Evolutionary conservation across 75 land plant species (phyloP).

Genomic region (Sequoia sempervirens): DNA sequence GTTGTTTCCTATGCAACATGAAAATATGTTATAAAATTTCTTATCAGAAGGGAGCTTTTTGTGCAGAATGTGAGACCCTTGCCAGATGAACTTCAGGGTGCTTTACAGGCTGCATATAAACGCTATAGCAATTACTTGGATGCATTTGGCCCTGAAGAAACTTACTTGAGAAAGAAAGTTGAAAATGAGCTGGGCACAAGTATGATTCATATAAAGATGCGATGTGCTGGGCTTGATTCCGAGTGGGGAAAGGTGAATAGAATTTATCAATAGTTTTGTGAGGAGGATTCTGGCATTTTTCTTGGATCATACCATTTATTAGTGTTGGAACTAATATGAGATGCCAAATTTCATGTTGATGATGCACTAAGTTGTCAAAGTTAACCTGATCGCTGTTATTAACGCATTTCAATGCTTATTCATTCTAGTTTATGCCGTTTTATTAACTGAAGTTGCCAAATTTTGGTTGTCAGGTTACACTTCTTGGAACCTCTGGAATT

Average conservation of each 20-base stretch:
- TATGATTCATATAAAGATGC: constrained; percentile 75
- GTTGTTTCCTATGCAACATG: background rate
- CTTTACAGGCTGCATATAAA: constrained; percentile 49
- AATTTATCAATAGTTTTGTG: background rate
- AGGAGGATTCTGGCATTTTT: constrained; percentile 2
- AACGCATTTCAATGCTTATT: background rate
- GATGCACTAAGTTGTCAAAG: background rate
- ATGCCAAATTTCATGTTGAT: background rate
- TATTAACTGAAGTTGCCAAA: background rate
- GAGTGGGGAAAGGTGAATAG: constrained; percentile 86
- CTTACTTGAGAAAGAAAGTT: constrained; percentile 82
- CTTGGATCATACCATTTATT: background rate
- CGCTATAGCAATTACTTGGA: constrained; percentile 67
- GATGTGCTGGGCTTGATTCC: constrained; percentile 65
- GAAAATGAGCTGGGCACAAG: constrained; percentile 78
- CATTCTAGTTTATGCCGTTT: background rate
- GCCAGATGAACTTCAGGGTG: constrained; percentile 49
- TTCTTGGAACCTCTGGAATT: constrained; percentile 88
- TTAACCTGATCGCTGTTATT: background rate
- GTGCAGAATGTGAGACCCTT: constrained; percentile 69
- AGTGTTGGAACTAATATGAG: background rate
- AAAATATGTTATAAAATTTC: background rate
- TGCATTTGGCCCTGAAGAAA: constrained; percentile 77
- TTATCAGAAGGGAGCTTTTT: background rate
- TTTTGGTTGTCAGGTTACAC: constrained; percentile 59